phyloP scores from a whole-genome alignment of 169 alveolate genomes.

The Besnoitia besnoiti region DNA sequence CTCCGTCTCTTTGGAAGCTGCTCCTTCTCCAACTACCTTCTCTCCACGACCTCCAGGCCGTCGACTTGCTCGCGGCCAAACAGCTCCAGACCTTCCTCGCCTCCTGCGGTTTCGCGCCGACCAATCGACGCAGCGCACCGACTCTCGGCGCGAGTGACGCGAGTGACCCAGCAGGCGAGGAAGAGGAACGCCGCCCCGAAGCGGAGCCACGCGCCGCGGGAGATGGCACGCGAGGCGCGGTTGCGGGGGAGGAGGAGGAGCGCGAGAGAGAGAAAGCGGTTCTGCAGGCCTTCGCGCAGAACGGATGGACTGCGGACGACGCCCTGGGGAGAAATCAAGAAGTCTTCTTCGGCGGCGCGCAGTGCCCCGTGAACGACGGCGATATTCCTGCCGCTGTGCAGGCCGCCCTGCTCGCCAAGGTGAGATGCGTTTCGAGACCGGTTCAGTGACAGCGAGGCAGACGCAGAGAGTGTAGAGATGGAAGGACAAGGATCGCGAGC shows the following conservation, averaged over 20 bases:
- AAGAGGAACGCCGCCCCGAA: neutral
- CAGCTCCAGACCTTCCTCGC: constrained; percentile 42
- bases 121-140: neutral
- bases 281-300: constrained; percentile 33
- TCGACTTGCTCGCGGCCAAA: constrained; percentile 49
- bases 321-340: neutral
- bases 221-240: neutral
- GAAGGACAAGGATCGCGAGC: too few species aligned
- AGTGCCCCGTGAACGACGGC: neutral
- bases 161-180: neutral
- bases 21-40: constrained; percentile 39
- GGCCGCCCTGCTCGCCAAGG: constrained; percentile 23
- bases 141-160: neutral
- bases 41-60: constrained; percentile 21
- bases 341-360: constrained; percentile 4
- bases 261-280: constrained; percentile 36
- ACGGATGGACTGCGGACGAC: constrained; percentile 4
- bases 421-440: neutral
- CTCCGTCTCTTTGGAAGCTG: constrained; percentile 54
- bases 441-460: neutral
- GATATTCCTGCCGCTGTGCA: neutral
- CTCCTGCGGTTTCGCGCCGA: constrained; percentile 31
- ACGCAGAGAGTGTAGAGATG: too few species aligned
- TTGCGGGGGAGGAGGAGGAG: constrained; percentile 34
- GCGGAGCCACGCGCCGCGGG: neutral